Conservation (phyloP, 1,139 yeast genomes). For the Yamadazyma atlantica region DNA sequence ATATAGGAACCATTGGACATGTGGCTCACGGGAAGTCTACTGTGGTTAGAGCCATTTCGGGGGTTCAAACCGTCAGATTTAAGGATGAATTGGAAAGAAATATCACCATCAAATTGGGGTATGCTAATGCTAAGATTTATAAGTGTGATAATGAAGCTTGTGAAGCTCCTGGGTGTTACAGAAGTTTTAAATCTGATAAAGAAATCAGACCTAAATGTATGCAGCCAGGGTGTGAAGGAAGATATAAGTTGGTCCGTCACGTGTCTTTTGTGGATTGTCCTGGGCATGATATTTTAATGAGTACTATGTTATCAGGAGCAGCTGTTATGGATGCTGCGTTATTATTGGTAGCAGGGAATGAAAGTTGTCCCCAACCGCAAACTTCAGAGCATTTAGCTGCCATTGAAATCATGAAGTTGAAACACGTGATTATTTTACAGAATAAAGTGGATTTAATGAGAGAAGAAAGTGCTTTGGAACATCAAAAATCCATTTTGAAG, state of each 20-base stretch:
- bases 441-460: conserved; percentile 98
- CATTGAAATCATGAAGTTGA: conserved; percentile 97
- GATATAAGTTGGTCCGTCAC: conserved; percentile 89
- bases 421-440: conserved; percentile 94
- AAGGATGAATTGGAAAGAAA: conserved; percentile 98
- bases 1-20: conserved; percentile 98
- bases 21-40: conserved; percentile 99
- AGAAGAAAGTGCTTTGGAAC: conserved; percentile 94
- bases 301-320: conserved; percentile 99
- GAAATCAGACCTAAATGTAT: conserved; percentile 93
- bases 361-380: conserved; percentile 99
- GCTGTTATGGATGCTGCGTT: conserved; percentile 99
- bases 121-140: conserved; percentile 98
- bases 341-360: conserved; percentile 94
- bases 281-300: conserved; percentile 99
- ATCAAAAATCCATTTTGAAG: conserved; percentile 85
- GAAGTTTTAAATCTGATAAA: conserved; percentile 90
- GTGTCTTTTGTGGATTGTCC: conserved; percentile 99
- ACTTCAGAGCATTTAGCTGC: conserved; percentile 99
- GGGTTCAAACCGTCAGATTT: conserved; percentile 98
- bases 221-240: conserved; percentile 78
- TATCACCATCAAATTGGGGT: conserved; percentile 96
- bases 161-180: conserved; percentile 94
- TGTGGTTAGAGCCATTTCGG: conserved; percentile 97
- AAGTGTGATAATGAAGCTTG: conserved; percentile 84